A percentile compares a stretch with the other conserved stretches of the same genome.
These are phyloP conservation scores for Vitellaria paradoxa DNA, from an alignment of 179 eudicot genomes.

Conservation along the genomic window DNA sequence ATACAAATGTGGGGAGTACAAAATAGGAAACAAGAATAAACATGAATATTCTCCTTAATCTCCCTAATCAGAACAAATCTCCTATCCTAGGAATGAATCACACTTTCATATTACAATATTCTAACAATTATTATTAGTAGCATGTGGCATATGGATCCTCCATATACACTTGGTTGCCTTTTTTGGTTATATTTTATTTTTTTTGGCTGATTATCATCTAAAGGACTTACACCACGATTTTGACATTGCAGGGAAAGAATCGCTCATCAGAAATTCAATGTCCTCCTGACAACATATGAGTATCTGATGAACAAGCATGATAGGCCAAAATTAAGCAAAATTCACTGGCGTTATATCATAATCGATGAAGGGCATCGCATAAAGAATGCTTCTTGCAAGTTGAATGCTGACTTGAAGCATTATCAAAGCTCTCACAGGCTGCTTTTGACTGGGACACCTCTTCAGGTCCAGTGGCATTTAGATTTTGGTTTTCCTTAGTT, in stretches of 20 bases:
- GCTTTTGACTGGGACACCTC: conserved; percentile 95
- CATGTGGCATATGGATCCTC: no score
- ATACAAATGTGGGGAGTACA: no score
- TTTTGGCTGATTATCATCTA: no score
- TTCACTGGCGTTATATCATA: conserved; percentile 94
- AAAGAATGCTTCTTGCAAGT: conserved; percentile 98
- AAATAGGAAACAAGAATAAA: no score
- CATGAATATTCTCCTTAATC: no score
- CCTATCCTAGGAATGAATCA: no score
- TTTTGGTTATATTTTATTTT: no score
- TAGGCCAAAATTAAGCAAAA: conserved; percentile 90
- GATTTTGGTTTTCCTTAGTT: not conserved
- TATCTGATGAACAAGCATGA: conserved; percentile 99
- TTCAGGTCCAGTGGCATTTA: conserved; percentile 57
- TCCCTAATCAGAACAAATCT: no score
- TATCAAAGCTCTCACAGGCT: conserved; percentile 93
- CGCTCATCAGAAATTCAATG: conserved; percentile 87
- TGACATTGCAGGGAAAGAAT: conserved; percentile 70
- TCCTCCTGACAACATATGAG: conserved; percentile 94
- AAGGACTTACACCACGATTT: no score
- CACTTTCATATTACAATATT: no score
- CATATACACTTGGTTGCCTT: no score
- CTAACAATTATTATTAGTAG: no score
- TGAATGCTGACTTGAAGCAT: conserved; percentile 93
- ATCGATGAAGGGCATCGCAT: conserved; percentile 99